phyloP scores from a whole-genome alignment of 208 protist genomes.

The Naegleria lovaniensis region DNA sequence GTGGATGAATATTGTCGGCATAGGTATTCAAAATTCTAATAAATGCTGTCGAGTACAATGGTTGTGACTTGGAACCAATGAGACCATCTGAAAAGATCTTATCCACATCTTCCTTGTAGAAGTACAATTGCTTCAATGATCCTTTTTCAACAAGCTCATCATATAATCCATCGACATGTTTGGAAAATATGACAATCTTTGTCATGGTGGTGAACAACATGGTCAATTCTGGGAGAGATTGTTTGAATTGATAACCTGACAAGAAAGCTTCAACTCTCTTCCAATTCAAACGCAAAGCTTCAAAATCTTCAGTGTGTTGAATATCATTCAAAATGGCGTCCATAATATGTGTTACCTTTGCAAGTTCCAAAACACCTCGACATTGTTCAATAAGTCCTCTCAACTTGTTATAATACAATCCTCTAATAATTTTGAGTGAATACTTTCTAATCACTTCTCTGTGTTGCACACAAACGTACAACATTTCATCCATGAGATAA shows the following conservation, averaged over 20 bases:
- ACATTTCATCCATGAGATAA: slow-evolving; percentile 5
- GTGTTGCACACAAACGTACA: neutral
- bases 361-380: neutral
- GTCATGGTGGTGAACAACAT: neutral
- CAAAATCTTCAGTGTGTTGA: neutral
- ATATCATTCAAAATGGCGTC: neutral
- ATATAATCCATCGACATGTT: neutral
- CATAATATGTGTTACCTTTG: neutral
- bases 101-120: neutral
- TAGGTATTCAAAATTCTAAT: neutral
- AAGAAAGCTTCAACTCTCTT: slow-evolving; percentile 20
- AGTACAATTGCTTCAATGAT: slow-evolving; percentile 6
- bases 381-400: neutral
- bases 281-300: slow-evolving; percentile 22
- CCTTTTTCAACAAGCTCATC: neutral
- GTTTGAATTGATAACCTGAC: slow-evolving; percentile 13
- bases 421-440: neutral
- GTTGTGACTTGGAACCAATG: neutral
- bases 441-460: slow-evolving; percentile 15
- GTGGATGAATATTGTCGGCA: neutral
- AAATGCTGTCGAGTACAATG: neutral
- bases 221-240: neutral
- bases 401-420: neutral
- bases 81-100: neutral
- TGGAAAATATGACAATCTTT: neutral